Evolutionary conservation across 2,329 filamentous ascomycete species (phyloP).

Genomic region (Aquanectria penicillioides): DNA sequence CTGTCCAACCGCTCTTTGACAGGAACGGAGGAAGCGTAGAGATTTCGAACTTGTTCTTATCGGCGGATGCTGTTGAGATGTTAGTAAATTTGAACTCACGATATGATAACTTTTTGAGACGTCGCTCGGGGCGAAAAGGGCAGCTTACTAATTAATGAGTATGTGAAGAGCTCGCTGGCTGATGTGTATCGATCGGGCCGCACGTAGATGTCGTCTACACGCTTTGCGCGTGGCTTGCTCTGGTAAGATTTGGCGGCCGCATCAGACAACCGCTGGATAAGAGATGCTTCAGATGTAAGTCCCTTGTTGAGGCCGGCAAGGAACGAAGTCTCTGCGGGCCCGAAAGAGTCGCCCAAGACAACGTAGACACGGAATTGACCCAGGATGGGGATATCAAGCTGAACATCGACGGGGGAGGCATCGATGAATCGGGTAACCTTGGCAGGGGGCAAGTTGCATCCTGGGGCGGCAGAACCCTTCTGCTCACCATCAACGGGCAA

Average conservation of each 20-base stretch:
- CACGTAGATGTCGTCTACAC: conserved; percentile 71
- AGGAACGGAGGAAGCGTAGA: conserved; percentile 20
- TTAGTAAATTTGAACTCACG: conserved; percentile 5
- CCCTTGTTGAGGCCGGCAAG: conserved; percentile 66
- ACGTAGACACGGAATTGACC: conserved; percentile 81
- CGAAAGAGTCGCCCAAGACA: conserved; percentile 68
- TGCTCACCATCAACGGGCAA: conserved; percentile 42
- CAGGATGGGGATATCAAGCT: conserved; percentile 79
- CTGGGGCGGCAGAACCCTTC: conserved; percentile 58
- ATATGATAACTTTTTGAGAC: too few relatives aligned
- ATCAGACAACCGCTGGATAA: conserved; percentile 66
- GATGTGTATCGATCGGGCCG: conserved; percentile 74
- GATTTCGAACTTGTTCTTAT: conserved; percentile 30
- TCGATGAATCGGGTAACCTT: conserved; percentile 79
- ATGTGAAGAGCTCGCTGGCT: conserved; percentile 74
- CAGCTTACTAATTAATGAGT: conserved; percentile 70
- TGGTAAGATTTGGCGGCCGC: conserved; percentile 70
- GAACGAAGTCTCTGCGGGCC: conserved; percentile 58
- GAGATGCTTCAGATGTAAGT: conserved; percentile 58
- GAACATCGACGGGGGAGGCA: conserved; percentile 78
- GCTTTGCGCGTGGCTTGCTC: conserved; percentile 63
- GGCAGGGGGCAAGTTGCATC: conserved; percentile 69
- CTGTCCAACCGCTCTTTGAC: conserved; percentile 25
- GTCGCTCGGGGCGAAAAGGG: too few relatives aligned
- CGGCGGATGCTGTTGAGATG: conserved; percentile 17